Conservation (phyloP, 73 alveolate species). For the Paramecium tetraurelia region DNA sequence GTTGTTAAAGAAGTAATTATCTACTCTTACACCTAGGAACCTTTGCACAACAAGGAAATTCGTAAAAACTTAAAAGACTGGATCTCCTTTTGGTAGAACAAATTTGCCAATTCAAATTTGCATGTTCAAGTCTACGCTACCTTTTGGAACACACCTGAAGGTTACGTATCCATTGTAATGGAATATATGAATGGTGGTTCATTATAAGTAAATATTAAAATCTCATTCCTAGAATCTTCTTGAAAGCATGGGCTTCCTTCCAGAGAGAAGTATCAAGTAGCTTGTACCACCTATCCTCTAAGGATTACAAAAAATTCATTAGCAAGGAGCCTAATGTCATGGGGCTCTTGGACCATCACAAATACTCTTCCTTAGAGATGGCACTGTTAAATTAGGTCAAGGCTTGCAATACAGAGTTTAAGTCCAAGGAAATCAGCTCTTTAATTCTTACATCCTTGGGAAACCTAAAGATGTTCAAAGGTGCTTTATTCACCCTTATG, state of each 20-base stretch:
- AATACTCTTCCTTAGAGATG: slow-evolving; percentile 38
- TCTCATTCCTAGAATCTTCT: neutral
- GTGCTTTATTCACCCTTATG: neutral
- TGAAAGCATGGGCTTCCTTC: slow-evolving; percentile 50
- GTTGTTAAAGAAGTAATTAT: slow-evolving; percentile 68
- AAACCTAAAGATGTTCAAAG: slow-evolving; percentile 43
- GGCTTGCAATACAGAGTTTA: slow-evolving; percentile 4
- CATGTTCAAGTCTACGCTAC: slow-evolving; percentile 45
- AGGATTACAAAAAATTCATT: slow-evolving; percentile 4
- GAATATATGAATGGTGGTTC: slow-evolving; percentile 59
- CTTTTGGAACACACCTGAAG: slow-evolving; percentile 61
- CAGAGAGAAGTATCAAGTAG: slow-evolving; percentile 38
- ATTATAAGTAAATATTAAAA: neutral
- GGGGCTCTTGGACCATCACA: slow-evolving; percentile 50
- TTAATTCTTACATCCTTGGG: slow-evolving; percentile 29
- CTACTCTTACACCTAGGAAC: slow-evolving; percentile 24
- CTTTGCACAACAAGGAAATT: slow-evolving; percentile 63
- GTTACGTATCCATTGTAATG: slow-evolving; percentile 47
- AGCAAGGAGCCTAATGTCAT: slow-evolving; percentile 40
- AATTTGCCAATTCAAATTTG: slow-evolving; percentile 21
- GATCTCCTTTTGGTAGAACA: slow-evolving; percentile 70
- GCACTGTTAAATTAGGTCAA: neutral
- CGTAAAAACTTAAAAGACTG: slow-evolving; percentile 74
- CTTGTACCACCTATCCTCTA: neutral
- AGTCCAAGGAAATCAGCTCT: neutral